Conservation (phyloP, 768 basidiomycete species). For the Tricholoma bakamatsutake region DNA sequence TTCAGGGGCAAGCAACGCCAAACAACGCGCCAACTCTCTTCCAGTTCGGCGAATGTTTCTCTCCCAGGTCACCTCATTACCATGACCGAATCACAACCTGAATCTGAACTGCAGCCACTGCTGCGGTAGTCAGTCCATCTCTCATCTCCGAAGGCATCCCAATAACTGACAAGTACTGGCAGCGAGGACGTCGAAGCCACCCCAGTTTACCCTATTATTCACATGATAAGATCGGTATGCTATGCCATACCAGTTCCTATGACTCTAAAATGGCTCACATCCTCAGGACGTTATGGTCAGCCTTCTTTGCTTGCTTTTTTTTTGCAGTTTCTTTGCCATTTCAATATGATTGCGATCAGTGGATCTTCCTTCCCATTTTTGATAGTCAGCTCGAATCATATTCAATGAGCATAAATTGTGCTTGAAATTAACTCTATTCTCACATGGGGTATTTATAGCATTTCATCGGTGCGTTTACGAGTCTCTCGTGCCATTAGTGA, state of each 20-base stretch:
- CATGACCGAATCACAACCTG: slow-evolving; percentile 36
- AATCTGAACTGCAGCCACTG: slow-evolving; percentile 39
- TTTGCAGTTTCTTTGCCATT: background rate
- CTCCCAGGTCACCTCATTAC: background rate
- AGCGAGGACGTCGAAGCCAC: slow-evolving; percentile 53
- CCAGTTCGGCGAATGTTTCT: too few species aligned
- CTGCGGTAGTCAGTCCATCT: slow-evolving; percentile 31
- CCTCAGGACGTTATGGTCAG: slow-evolving; percentile 59
- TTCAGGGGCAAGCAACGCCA: background rate
- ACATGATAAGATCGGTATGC: slow-evolving; percentile 64
- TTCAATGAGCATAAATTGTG: background rate
- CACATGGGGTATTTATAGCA: slow-evolving; percentile 35
- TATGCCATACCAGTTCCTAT: background rate
- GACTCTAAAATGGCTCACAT: background rate
- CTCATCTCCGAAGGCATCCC: background rate
- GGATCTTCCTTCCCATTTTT: background rate
- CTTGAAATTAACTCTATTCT: background rate
- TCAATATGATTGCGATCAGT: background rate
- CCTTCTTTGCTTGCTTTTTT: background rate
- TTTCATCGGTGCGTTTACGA: slow-evolving; percentile 55
- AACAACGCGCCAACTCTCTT: slow-evolving; percentile 14
- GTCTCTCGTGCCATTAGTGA: background rate
- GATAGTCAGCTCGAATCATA: background rate
- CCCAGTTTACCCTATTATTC: slow-evolving; percentile 75
- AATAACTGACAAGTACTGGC: slow-evolving; percentile 1